Evolutionary conservation across 2,329 filamentous ascomycete genomes (phyloP).

Genomic region (Fusarium udum): DNA sequence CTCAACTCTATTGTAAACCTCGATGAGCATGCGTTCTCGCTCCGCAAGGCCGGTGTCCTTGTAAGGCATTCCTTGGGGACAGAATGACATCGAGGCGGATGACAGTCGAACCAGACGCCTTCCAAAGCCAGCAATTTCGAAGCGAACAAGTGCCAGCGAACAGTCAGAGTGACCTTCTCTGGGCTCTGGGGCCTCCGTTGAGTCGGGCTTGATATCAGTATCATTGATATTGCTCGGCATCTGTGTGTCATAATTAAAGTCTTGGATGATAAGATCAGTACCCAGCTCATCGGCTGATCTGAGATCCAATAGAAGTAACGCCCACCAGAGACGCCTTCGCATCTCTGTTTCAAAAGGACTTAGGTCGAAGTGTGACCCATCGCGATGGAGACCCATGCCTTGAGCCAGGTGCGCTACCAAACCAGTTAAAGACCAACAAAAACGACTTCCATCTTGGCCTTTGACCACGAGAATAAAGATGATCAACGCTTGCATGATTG

Average conservation of each 20-base stretch:
- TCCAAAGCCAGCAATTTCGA: constrained; percentile 59
- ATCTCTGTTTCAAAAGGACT: constrained; percentile 68
- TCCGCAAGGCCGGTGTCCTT: constrained; percentile 46
- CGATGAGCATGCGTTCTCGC: constrained; percentile 58
- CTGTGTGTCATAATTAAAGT: constrained; percentile 57
- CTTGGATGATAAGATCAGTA: constrained; percentile 55
- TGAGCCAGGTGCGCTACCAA: constrained; percentile 67
- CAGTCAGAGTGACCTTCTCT: constrained; percentile 63
- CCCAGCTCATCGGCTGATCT: constrained; percentile 64
- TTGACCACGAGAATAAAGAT: constrained; percentile 64
- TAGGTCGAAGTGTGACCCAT: constrained; percentile 61
- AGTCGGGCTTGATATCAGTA: constrained; percentile 56
- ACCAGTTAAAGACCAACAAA: constrained; percentile 69
- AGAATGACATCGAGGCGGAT: constrained; percentile 47
- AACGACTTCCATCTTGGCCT: constrained; percentile 59
- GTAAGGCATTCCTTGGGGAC: constrained; percentile 41
- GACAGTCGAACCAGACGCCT: constrained; percentile 49
- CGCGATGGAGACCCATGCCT: constrained; percentile 68
- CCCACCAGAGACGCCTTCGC: constrained; percentile 69
- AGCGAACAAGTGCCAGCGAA: constrained; percentile 59
- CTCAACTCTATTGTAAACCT: constrained; percentile 64
- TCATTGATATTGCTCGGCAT: constrained; percentile 63
- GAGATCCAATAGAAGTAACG: constrained; percentile 66
- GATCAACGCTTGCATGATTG: constrained; percentile 66
- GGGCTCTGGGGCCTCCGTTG: constrained; percentile 57